phyloP scores from a whole-genome alignment of 495 filamentous ascomycete genomes.

The Daldinia caldariorum region DNA sequence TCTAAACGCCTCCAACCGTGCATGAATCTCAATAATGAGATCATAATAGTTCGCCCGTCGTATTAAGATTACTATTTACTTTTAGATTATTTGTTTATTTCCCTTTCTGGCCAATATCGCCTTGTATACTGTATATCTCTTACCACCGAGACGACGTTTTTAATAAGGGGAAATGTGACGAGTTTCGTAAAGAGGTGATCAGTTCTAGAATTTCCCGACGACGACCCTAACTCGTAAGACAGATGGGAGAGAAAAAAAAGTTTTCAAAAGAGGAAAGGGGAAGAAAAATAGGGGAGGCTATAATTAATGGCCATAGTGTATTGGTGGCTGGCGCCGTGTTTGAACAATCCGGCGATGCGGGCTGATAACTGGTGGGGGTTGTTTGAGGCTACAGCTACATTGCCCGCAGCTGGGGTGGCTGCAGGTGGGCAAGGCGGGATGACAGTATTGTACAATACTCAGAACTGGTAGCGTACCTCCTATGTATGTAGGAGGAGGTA shows the following conservation, averaged over 20 bases:
- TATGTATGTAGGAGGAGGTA: too few relatives aligned
- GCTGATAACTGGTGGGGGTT: conserved; percentile 39
- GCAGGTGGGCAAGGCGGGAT: conserved; percentile 11
- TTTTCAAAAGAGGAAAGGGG: neutral
- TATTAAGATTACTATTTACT: conserved; percentile 46
- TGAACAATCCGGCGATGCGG: conserved; percentile 31
- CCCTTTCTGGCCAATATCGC: conserved; percentile 21
- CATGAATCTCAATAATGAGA: conserved; percentile 44
- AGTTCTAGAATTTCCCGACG: conserved; percentile 10
- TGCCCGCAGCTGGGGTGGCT: conserved; percentile 31
- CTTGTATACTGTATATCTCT: conserved; percentile 11
- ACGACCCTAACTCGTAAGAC: conserved; percentile 23
- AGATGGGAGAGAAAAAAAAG: neutral
- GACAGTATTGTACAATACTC: neutral
- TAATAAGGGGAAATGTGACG: conserved; percentile 34
- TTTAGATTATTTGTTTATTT: conserved; percentile 41
- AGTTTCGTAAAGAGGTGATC: conserved; percentile 25
- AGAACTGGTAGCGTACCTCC: conserved; percentile 9
- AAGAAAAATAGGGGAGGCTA: conserved; percentile 31
- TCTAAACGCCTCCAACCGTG: conserved; percentile 11
- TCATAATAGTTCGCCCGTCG: conserved; percentile 36
- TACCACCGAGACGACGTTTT: conserved; percentile 11
- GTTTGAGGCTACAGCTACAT: conserved; percentile 40
- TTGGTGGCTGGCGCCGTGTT: conserved; percentile 30
- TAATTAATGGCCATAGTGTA: conserved; percentile 13